A percentile compares a stretch with the other conserved stretches of the same genome.
Conservation (phyloP, 2,329 filamentous ascomycete genomes). For the Botryotinia convoluta region DNA sequence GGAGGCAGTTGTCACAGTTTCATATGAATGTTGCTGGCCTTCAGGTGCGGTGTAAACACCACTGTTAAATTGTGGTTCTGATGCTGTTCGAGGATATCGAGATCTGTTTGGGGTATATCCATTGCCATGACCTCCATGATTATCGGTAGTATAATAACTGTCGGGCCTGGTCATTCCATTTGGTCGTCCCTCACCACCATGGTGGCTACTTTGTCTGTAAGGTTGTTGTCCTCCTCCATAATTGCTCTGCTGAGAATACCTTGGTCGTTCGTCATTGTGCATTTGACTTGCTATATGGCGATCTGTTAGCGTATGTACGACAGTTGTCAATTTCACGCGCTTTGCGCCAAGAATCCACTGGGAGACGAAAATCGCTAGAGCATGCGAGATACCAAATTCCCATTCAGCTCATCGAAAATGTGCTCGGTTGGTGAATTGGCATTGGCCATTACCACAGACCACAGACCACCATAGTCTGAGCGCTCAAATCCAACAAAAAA, state of each 20-base stretch:
- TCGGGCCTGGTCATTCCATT: conserved; percentile 44
- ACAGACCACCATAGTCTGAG: conserved; percentile 12
- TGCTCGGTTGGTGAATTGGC: conserved; percentile 24
- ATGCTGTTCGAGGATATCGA: conserved; percentile 37
- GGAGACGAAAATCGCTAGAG: conserved; percentile 6
- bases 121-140: conserved; percentile 30
- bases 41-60: conserved; percentile 34
- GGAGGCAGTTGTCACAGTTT: conserved; percentile 78
- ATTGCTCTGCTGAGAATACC: conserved; percentile 37
- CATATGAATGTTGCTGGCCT: conserved; percentile 58
- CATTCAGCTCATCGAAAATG: conserved; percentile 15
- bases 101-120: conserved; percentile 37
- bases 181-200: conserved; percentile 35
- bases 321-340: conserved; percentile 10
- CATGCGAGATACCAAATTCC: conserved; percentile 3
- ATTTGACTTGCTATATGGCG: conserved; percentile 34
- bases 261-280: conserved; percentile 33
- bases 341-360: conserved; percentile 11
- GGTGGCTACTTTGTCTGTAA: conserved; percentile 32
- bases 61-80: conserved; percentile 36
- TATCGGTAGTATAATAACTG: conserved; percentile 41
- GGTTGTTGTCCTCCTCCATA: conserved; percentile 36
- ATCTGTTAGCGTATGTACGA: conserved; percentile 19
- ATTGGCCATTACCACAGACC: conserved; percentile 6
- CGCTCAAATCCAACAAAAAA: conserved; percentile 17